Evolutionary conservation across 2,329 filamentous ascomycete genomes (phyloP).

Genomic region (Cladosporium sp.): DNA sequence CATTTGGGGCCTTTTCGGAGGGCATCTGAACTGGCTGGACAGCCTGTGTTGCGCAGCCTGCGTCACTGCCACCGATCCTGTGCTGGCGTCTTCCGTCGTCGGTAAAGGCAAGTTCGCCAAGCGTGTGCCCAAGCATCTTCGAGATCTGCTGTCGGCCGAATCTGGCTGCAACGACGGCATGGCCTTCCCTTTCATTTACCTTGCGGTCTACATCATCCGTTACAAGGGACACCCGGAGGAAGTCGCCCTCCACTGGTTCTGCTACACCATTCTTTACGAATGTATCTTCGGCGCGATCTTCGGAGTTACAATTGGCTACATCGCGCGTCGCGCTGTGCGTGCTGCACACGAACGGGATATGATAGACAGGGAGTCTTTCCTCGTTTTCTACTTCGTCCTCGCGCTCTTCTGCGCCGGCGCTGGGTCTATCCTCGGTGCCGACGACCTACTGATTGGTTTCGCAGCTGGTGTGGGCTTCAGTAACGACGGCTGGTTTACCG

Average conservation of each 20-base stretch:
- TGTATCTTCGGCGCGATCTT: conserved; percentile 88
- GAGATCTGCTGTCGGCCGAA: conserved; percentile 90
- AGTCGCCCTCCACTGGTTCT: conserved; percentile 80
- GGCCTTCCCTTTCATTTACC: conserved; percentile 96
- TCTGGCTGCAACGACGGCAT: conserved; percentile 99
- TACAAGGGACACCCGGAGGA: conserved; percentile 63
- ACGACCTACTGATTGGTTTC: conserved; percentile 92
- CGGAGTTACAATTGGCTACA: conserved; percentile 81
- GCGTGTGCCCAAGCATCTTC: conserved; percentile 91
- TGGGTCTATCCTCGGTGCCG: conserved; percentile 81
- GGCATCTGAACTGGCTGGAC: conserved; percentile 78
- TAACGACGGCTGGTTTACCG: conserved; percentile 97
- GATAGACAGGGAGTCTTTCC: conserved; percentile 93
- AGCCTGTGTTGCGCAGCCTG: conserved; percentile 82
- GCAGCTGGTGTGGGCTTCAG: conserved; percentile 96
- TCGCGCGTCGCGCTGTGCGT: conserved; percentile 84
- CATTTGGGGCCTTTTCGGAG: conserved; percentile 80
- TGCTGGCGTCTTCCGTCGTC: conserved; percentile 93
- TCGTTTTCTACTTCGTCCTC: conserved; percentile 97
- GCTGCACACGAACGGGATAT: conserved; percentile 75
- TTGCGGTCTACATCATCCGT: conserved; percentile 81
- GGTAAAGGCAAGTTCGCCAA: conserved; percentile 99
- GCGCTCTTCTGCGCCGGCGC: conserved; percentile 94
- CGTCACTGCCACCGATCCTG: conserved; percentile 94
- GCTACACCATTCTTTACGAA: conserved; percentile 86